Conservation (phyloP, 768 basidiomycete species). For the Suillus sp. region DNA sequence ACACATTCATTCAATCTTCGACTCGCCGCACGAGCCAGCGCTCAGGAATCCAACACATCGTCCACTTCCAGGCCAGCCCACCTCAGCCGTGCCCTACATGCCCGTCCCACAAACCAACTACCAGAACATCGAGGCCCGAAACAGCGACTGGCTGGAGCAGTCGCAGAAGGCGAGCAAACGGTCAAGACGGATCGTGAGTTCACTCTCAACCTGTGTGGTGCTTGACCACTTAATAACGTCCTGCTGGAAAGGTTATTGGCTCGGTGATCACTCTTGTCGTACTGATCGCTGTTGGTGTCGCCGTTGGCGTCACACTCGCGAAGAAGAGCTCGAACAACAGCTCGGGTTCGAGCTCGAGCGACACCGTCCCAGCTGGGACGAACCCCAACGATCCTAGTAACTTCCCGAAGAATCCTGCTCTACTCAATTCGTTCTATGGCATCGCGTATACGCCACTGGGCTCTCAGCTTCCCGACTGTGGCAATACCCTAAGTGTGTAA, state of each 20-base stretch:
- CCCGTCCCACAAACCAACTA: conserved; percentile 25
- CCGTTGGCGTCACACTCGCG: conserved; percentile 65
- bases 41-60: conserved; percentile 28
- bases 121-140: conserved; percentile 35
- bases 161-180: conserved; percentile 36
- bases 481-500: conserved; percentile 46
- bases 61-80: conserved; percentile 25
- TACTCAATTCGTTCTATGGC: conserved; percentile 81
- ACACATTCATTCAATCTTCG: conserved; percentile 38
- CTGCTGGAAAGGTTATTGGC: conserved; percentile 50
- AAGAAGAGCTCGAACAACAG: conserved; percentile 45
- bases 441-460: conserved; percentile 84
- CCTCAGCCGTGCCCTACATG: conserved; percentile 24
- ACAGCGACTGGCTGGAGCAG: conserved; percentile 45
- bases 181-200: conserved; percentile 61
- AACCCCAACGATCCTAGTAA: conserved; percentile 73
- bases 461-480: conserved; percentile 72
- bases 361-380: conserved; percentile 28
- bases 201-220: background rate
- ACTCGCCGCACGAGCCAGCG: conserved; percentile 28
- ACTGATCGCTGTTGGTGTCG: conserved; percentile 59
- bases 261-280: conserved; percentile 47
- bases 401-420: conserved; percentile 67
- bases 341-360: conserved; percentile 23
- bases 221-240: conserved; percentile 9